Evolutionary conservation across 441 rosid genomes (phyloP).

Genomic region (Syzygium malaccense): DNA sequence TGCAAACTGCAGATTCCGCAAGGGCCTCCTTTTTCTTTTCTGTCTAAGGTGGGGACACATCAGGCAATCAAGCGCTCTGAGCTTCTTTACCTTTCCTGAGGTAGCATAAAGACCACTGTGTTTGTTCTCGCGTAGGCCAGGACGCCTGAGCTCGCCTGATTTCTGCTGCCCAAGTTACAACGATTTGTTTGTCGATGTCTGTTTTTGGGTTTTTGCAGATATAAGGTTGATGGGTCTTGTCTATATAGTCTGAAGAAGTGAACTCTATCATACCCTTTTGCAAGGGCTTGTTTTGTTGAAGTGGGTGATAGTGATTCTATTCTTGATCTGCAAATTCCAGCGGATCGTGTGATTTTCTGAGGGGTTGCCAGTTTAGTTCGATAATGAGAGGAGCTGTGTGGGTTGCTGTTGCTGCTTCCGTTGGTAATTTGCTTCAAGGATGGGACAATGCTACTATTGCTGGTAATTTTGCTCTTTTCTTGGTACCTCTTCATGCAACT

Average conservation of each 20-base stretch:
- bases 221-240: not conserved
- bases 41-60: not conserved
- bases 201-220: not conserved
- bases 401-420: constrained; percentile 86
- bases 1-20: not conserved
- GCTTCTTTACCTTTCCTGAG: not conserved
- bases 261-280: not conserved
- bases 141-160: not conserved
- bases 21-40: not conserved
- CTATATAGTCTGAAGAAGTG: not conserved
- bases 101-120: not conserved
- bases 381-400: constrained; percentile 84
- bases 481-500: not conserved
- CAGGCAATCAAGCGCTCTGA: not conserved
- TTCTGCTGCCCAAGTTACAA: not conserved
- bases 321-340: not conserved
- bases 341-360: not conserved
- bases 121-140: not conserved
- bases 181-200: not conserved
- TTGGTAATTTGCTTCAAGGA: constrained; percentile 96
- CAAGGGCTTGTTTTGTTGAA: not conserved
- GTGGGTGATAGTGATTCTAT: not conserved
- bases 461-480: constrained; percentile 29
- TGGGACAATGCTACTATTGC: constrained; percentile 99
- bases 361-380: not conserved